Base-by-base conservation (phyloP, 2,329 filamentous ascomycete genomes). In the Hypoxylon sp. region DNA sequence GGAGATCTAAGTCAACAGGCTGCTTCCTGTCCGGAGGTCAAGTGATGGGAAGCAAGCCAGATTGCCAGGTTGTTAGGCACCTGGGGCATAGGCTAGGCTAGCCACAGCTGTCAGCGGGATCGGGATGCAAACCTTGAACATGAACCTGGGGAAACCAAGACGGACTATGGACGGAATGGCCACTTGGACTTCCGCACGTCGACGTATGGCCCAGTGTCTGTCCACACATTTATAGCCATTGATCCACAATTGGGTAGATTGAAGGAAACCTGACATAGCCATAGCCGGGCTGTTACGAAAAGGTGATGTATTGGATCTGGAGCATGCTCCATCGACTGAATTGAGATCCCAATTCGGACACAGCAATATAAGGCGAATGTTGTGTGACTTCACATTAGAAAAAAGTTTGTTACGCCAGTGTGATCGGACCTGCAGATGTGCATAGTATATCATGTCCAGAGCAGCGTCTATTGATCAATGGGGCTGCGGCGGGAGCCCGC, bases 351-450 rank as follows among this genome's bases (percentile, higher is more conserved):
- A 53, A 41, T 56, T 41, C 25, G 51, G 51, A 60, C 41, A 63
- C 5, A 58, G 59, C 23, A 60, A 55, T 21, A 69, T 52, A 63
- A 60, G 67, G 48, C 59, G 48, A 63, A 62, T 43, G 38, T 25
- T 32, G 63, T 60, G 57, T 43, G 60, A 62, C 63, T 59, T 56
- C 51, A 48, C 30, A 17, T 43, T 62, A 25, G 50, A 19, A 38
- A 19, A 63, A 38, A 41, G 9, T 55, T 30, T 59, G 56, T 57
- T 43, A 57, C 43, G 36, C 17, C 36, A 43, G 43, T 70, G 65
- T 70, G 68, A 63, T 59, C 52, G 68, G 68, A 70, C 68, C 68
- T 70, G 68, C 68, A 70, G 59, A 57, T 51, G 21, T 65, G 58
- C 59, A 65, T 48, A 59, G 34, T 46, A 59, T 58, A 56, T 55